These are phyloP conservation scores for Sclerotinia minor DNA, from an alignment of 2,329 filamentous ascomycete species.

Conservation along the genomic window DNA sequence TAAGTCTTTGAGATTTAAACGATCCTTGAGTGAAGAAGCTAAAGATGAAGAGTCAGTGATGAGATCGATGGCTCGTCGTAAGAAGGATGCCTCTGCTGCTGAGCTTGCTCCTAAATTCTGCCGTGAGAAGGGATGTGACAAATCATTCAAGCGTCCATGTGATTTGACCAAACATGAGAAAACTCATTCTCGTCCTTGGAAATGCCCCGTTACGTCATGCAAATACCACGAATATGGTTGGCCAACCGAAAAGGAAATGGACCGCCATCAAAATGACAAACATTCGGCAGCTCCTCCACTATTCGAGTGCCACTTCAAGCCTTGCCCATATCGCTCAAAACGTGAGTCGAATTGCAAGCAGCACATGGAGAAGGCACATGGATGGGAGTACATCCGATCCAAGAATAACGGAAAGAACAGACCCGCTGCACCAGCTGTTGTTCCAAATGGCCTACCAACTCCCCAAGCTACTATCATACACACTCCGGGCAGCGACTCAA, in stretches of 20 bases:
- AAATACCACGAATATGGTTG: constrained; percentile 89
- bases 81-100: constrained; percentile 87
- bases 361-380: constrained; percentile 97
- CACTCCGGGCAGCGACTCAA: constrained; percentile 57
- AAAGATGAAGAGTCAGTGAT: constrained; percentile 80
- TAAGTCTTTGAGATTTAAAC: constrained; percentile 58
- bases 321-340: constrained; percentile 92
- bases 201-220: constrained; percentile 79
- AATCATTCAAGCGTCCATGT: constrained; percentile 95
- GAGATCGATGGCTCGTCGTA: constrained; percentile 92
- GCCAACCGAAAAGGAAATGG: constrained; percentile 97
- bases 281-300: constrained; percentile 78
- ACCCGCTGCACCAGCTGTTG: constrained; percentile 45
- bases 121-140: constrained; percentile 73
- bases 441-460: constrained; percentile 51
- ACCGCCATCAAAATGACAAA: constrained; percentile 95
- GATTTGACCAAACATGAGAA: constrained; percentile 98
- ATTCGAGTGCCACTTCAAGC: constrained; percentile 79
- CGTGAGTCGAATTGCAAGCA: constrained; percentile 96
- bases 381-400: constrained; percentile 85
- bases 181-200: constrained; percentile 94
- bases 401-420: constrained; percentile 79
- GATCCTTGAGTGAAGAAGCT: constrained; percentile 66
- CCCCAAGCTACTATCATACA: constrained; percentile 57
- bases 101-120: constrained; percentile 80